phyloP scores from a whole-genome alignment of 371 early-diverging fungal genomes.

The Funneliformis caledonium region DNA sequence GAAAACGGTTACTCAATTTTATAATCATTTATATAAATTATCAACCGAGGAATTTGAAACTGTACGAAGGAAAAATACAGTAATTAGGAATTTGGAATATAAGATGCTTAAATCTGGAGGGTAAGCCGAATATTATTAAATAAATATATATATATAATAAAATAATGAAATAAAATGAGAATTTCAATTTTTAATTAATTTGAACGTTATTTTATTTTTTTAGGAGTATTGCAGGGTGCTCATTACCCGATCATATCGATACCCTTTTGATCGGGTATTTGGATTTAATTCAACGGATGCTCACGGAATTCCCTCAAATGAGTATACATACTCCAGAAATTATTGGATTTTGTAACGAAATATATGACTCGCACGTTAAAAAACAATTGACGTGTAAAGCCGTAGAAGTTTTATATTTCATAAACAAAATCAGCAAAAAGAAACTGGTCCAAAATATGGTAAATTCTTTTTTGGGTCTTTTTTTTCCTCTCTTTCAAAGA shows the following conservation, averaged over 20 bases:
- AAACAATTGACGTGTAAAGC: constrained; percentile 9
- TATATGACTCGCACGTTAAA: neutral
- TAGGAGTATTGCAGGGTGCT: neutral
- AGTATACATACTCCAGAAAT: neutral
- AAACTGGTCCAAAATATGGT: neutral
- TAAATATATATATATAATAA: neutral
- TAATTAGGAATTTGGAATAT: neutral
- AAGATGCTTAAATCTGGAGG: neutral
- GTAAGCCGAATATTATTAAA: neutral
- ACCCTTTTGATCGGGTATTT: constrained; percentile 6
- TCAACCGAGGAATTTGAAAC: neutral
- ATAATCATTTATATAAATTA: neutral
- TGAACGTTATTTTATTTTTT: neutral
- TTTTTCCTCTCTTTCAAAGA: no score
- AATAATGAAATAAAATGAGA: no score
- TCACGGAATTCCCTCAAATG: neutral
- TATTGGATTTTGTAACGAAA: constrained; percentile 1
- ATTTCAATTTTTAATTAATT: neutral
- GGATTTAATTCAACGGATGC: neutral
- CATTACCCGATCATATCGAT: constrained; percentile 19
- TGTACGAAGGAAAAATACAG: neutral
- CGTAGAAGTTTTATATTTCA: neutral
- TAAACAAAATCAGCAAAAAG: neutral
- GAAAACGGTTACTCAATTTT: neutral
- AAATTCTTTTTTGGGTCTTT: neutral